Evolutionary conservation across 352 stramenopile genomes (phyloP), one percentile per base, ranked within the genome.

Genomic region (Peronospora belbahrii): DNA sequence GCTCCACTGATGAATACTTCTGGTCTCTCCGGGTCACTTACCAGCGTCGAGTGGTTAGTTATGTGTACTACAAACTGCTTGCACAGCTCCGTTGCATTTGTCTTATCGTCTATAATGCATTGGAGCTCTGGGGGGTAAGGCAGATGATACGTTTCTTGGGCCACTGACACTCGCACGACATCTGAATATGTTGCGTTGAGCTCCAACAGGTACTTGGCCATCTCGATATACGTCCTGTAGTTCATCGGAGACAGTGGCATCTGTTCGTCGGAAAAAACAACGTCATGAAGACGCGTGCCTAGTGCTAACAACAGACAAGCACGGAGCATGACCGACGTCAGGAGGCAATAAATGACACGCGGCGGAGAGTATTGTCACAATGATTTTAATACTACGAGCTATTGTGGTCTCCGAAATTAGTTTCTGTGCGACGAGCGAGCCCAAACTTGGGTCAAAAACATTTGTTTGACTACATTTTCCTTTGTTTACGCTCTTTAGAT

Each of bases 1-100:
- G 87, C 85, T 53, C 96, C 96, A 49, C 85, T 97, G 56, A 98
- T 85, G 54, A 98, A 98, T 0, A 98, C 88, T 56, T 98, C 86
- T 5, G 96, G 95, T 18, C 95, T 69, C 14, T 68, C 59, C 10
- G 70, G 51, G 19, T 92, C 66, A 2, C 28, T 59, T n/a, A 63
- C 50, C 6, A 95, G 47, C 45, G 70, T 95, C 50, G 74, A 85
- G 55, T 95, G 76, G 56, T 96, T 91, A 17, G 84, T 95, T 46
- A 96, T 52, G 51, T 94, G 76, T 50, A 95, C 67, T 8, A 96
- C 56, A 24, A 79, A 92, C 19, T 95, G 84, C 32, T 92, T 75
- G 59, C 85, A 96, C 2, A 67, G 66, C 25, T 65, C 61, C 2
- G 41, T 49, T 1, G 42, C 19, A 0, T 62, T 42, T 6, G 59